Evolutionary conservation across 73 alveolate species (phyloP), one percentile per base, ranked within the genome.

Genomic region (Breviolum minutum): DNA sequence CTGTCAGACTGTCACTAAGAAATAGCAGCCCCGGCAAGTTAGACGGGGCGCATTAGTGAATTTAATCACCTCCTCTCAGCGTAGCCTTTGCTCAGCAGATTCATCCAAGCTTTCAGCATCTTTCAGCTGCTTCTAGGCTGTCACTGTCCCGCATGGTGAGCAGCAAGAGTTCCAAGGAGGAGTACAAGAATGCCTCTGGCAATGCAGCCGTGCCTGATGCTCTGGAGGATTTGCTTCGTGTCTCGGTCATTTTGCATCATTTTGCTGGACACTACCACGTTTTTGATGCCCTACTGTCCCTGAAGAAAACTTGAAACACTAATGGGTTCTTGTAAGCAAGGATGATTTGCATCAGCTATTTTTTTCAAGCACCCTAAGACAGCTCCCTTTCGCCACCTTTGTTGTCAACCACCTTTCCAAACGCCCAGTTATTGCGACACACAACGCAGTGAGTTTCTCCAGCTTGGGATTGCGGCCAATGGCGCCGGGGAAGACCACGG

Each of bases 181-280:
- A 86, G 79, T 63, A 63, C 94, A 86, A 63, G 63, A 86, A 86
- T 62, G 94, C 94, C 62, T 86, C 79, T 63, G 94, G 94, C n/a
- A 86, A 63, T 24, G 94, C 77, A 13, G 80, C 32, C 8, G 94
- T 86, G 94, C 94, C 94, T 22, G 79, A 63, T 27, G 94, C n/a
- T 26, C 79, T 86, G 61, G 94, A 86, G 0, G 94, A 86, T 63
- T 22, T 86, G 80, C 94, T 86, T 27, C 29, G 94, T 27, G 10
- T 5, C 94, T 63, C 24, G 94, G 77, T 63, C 22, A 63, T 63
- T 11, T 86, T 9, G n/a, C 7, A 14, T 61, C n/a, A 74, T 9
- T 10, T 14, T 27, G 40, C 32, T 73, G 83, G 32, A 14, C 32
- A 32, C 83, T 1, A 5, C 83, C 12, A 73, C 14, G 54, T 73